Conservation (phyloP, 1,139 yeast genomes). For the Debaryomyces udenii region DNA sequence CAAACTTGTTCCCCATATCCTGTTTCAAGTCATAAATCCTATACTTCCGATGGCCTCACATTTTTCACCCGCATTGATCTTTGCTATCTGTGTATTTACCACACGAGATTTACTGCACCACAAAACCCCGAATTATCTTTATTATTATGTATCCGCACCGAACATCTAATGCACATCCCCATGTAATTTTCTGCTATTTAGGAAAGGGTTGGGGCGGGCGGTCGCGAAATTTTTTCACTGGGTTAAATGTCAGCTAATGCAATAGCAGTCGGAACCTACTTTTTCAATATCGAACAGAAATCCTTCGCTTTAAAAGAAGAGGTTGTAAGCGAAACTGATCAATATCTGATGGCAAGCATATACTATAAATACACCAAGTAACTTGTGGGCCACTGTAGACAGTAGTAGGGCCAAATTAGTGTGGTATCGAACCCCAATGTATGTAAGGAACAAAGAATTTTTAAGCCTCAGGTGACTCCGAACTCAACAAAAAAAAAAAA, state of each 20-base stretch:
- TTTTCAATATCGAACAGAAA: too few species aligned
- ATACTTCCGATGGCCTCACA: too few species aligned
- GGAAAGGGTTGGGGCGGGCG: slow-evolving; percentile 6
- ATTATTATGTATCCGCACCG: neutral
- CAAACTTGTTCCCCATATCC: too few species aligned
- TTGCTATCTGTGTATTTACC: neutral
- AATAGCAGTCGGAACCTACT: too few species aligned
- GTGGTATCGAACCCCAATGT: neutral
- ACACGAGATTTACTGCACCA: neutral
- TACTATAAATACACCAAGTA: too few species aligned
- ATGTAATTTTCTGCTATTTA: slow-evolving; percentile 2
- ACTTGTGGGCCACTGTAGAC: neutral
- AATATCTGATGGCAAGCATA: too few species aligned
- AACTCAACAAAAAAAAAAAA: slow-evolving; percentile 8
- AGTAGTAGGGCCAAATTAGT: neutral
- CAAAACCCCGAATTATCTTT: too few species aligned
- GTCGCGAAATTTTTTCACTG: slow-evolving; percentile 2
- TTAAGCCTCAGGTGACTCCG: slow-evolving; percentile 8
- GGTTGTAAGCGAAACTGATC: too few species aligned
- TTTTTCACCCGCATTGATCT: too few species aligned
- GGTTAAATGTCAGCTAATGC: neutral
- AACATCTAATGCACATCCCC: slow-evolving; percentile 5
- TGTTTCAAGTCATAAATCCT: too few species aligned
- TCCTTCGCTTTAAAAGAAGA: too few species aligned
- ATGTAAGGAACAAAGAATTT: slow-evolving; percentile 4